Base-by-base conservation (phyloP, 2,329 filamentous ascomycete genomes). In the Xylariales sp. region DNA sequence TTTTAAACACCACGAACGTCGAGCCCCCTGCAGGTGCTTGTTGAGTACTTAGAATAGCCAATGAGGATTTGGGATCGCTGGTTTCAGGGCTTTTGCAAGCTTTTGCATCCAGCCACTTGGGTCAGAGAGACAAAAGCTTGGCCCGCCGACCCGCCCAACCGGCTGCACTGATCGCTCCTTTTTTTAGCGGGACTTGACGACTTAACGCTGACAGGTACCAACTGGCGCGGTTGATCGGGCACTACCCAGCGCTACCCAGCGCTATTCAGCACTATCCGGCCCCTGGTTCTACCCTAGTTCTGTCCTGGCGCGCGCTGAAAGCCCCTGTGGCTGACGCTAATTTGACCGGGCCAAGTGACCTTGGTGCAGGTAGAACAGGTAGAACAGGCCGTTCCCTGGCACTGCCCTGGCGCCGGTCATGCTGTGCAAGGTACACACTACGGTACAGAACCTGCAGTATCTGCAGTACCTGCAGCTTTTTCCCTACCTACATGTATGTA, bases 281-380 rank as follows among this genome's bases (percentile, higher is more conserved):
- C 36, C 8, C 36, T 9, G 36, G 36, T 39, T 39, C 36, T 39
- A 9, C 34, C 34, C 34, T 23, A 23, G 34, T 36, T 36, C 34
- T 36, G 36, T 48, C 62, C 48, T 54, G 34, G 36, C 12, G 18
- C 9, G n/a, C 54, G 14, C 43, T 32, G 54, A 36, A 36, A 52
- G 36, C 52, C 61, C 56, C 66, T 59, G 62, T 68, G 62, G 62
- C 66, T 54, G 57, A 28, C 66, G 58, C 62, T 65, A 65, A 52
- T 59, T 54, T 54, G 50, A 32, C 46, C 48, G 43, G 49, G 28
- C 54, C 30, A 28, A 48, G 55, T 9, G 43, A 14, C 43, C n/a
- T 48, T 41, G 10, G 39, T 14, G 39, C 12, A 12, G 39, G 39
- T 41, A 14, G 39, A 14, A 12, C 39, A 18, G n/a, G n/a, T n/a